phyloP scores from a whole-genome alignment of 1,284 basidiomycete species.

The Trichosporon coremiiforme region DNA sequence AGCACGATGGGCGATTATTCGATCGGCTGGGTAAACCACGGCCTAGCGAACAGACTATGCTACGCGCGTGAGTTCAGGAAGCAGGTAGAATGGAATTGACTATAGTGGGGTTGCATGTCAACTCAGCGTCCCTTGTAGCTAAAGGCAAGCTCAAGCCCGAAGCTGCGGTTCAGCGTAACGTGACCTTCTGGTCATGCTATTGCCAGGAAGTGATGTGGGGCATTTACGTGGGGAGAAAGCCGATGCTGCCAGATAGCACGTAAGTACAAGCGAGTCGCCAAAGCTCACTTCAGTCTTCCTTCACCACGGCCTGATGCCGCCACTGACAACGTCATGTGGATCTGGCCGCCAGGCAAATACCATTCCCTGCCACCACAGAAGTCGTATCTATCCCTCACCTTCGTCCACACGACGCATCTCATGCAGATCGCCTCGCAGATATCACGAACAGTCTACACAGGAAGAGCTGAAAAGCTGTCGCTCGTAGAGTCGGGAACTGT shows the following conservation, averaged over 20 bases:
- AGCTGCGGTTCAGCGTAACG: slow-evolving; percentile 31
- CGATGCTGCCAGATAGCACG: slow-evolving; percentile 36
- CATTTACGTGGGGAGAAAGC: slow-evolving; percentile 40
- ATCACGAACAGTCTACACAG: slow-evolving; percentile 22
- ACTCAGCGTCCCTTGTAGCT: slow-evolving; percentile 31
- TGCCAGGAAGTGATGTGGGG: slow-evolving; percentile 43
- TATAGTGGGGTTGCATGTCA: slow-evolving; percentile 40
- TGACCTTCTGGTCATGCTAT: slow-evolving; percentile 41
- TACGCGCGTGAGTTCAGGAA: slow-evolving; percentile 35
- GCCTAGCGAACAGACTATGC: slow-evolving; percentile 34
- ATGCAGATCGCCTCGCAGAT: slow-evolving; percentile 24
- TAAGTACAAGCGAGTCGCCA: background rate
- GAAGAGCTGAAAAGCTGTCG: slow-evolving; percentile 19
- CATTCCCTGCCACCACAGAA: slow-evolving; percentile 19
- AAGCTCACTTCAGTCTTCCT: slow-evolving; percentile 29
- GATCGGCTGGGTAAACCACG: slow-evolving; percentile 39
- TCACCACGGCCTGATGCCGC: slow-evolving; percentile 31
- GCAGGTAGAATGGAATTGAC: too few species aligned
- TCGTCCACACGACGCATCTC: slow-evolving; percentile 25
- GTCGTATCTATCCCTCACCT: slow-evolving; percentile 25
- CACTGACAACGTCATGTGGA: slow-evolving; percentile 36
- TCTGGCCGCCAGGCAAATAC: slow-evolving; percentile 28
- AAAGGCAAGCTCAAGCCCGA: slow-evolving; percentile 33
- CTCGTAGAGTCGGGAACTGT: slow-evolving; percentile 24
- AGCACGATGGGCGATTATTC: slow-evolving; percentile 55